Evolutionary conservation across 208 protist genomes (phyloP), one percentile per base, ranked within the genome.

Genomic region (Herpetomonas tarakana): DNA sequence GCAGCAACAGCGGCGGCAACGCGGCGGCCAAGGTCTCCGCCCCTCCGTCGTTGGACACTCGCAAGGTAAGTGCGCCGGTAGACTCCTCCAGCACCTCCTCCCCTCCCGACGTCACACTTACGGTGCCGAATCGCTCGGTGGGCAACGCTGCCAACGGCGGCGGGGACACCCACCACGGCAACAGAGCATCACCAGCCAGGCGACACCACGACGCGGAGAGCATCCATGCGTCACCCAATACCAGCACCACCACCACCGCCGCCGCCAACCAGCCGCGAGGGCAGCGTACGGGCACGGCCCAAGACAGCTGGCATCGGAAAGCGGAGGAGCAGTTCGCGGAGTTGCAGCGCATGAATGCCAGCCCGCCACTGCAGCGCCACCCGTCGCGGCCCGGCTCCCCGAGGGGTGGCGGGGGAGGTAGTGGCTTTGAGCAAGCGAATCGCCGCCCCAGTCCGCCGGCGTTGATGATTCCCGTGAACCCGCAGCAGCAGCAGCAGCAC

Each of bases 301-400:
- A 52, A n/a, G 45, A 74, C 49, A 82, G 60, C 58, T 89, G 81
- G 81, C 62, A 85, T 35, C 73, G 59, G 19, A 62, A 68, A 2
- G 74, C 79, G 12, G 52, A 78, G 50, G 71, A 78, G 41, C 81
- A 88, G 66, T 83, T 92, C 54, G 81, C 83, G 51, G 74, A 78
- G 61, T 68, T 92, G 25, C 76, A 83, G 69, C 71, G 70, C 24
- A 68, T 92, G 53, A 83, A 92, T 38, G 52, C 66, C 14, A 77
- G 62, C 46, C 58, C 76, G n/a, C 46, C 18, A 22, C 12, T 27
- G 46, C 46, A 52, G 22, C 46, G 19, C 46, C 18, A 52, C 46
- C 18, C 18, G 12, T 52, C 46, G 6, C 46, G 22, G 12, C 11
- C 21, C 7, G 46, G 12, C 46, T 52, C 46, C 11, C 46, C 24